A percentile compares a stretch with the other conserved stretches of the same genome.
phyloP scores from a whole-genome alignment of 2,329 filamentous ascomycete genomes.

The Periconia macrospinosa region DNA sequence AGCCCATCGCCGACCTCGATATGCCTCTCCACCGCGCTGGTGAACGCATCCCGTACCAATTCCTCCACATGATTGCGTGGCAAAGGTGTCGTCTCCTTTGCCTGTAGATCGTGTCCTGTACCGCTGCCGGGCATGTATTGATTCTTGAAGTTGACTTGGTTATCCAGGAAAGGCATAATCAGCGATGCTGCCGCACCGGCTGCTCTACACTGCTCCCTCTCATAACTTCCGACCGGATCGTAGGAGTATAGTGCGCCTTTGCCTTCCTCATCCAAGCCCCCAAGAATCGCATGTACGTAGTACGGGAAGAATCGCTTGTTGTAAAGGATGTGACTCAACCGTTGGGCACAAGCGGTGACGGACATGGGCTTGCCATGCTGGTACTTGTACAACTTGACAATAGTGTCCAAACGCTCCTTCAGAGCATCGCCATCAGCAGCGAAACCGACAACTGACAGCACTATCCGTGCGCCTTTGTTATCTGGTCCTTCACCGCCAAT shows the following conservation, averaged over 20 bases:
- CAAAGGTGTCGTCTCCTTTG: slow-evolving; percentile 70
- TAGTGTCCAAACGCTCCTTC: slow-evolving; percentile 88
- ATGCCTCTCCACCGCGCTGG: slow-evolving; percentile 95
- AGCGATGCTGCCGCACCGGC: slow-evolving; percentile 89
- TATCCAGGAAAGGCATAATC: slow-evolving; percentile 99
- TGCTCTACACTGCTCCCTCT: slow-evolving; percentile 92
- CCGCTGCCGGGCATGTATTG: slow-evolving; percentile 90
- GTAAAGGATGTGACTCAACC: slow-evolving; percentile 93
- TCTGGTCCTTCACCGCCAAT: slow-evolving; percentile 89
- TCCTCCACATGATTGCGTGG: slow-evolving; percentile 75
- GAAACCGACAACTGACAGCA: slow-evolving; percentile 93
- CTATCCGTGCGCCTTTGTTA: slow-evolving; percentile 80
- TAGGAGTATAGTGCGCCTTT: slow-evolving; percentile 95
- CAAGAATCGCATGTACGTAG: slow-evolving; percentile 94
- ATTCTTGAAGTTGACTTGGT: slow-evolving; percentile 99
- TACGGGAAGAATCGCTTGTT: slow-evolving; percentile 98
- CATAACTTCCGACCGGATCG: slow-evolving; percentile 96
- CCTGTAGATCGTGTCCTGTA: slow-evolving; percentile 76
- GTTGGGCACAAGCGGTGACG: slow-evolving; percentile 91
- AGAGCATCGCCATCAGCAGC: slow-evolving; percentile 92
- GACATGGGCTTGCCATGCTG: slow-evolving; percentile 96
- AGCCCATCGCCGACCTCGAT: slow-evolving; percentile 97
- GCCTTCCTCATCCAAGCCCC: slow-evolving; percentile 91
- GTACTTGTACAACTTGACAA: slow-evolving; percentile 99
- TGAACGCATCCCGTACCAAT: slow-evolving; percentile 95